Percentiles rank a stretch among this genome's conserved stretches.
phyloP scores from a whole-genome alignment of 495 filamentous ascomycete genomes.

The Pseudomonodictys pantanalensis region DNA sequence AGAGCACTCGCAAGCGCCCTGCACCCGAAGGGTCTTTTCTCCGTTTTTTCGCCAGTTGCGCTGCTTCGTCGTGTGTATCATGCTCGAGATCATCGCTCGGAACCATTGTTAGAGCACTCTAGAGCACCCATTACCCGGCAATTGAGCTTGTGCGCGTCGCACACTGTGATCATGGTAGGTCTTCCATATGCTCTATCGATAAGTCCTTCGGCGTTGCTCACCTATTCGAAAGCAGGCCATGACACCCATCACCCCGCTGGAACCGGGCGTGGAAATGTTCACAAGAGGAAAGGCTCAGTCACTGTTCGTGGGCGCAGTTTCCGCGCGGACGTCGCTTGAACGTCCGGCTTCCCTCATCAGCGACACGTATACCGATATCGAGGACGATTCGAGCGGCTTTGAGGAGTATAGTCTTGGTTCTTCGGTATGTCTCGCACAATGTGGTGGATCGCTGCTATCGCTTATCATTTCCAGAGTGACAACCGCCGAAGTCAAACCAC shows the following conservation, averaged over 20 bases:
- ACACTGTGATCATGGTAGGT: slow-evolving; percentile 31
- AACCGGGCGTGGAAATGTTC: slow-evolving; percentile 53
- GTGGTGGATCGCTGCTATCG: not conserved
- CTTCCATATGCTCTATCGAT: slow-evolving; percentile 6
- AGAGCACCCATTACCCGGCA: slow-evolving; percentile 2
- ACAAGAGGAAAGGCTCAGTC: slow-evolving; percentile 37
- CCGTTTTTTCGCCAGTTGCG: slow-evolving; percentile 24
- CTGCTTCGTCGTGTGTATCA: slow-evolving; percentile 26
- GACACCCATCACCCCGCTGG: slow-evolving; percentile 41
- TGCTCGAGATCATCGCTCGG: slow-evolving; percentile 14
- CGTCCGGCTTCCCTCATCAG: slow-evolving; percentile 63
- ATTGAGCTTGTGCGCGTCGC: slow-evolving; percentile 1
- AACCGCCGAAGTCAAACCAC: slow-evolving; percentile 68
- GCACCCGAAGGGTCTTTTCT: slow-evolving; percentile 23
- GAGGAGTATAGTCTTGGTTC: slow-evolving; percentile 61
- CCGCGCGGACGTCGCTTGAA: slow-evolving; percentile 24
- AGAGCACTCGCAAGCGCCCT: slow-evolving; percentile 40
- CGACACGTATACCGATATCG: slow-evolving; percentile 72
- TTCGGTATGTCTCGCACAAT: slow-evolving; percentile 51
- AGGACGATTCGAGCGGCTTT: slow-evolving; percentile 58
- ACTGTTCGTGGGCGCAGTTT: slow-evolving; percentile 27
- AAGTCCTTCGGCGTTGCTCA: slow-evolving; percentile 5
- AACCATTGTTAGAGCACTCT: slow-evolving; percentile 12
- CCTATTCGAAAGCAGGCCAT: slow-evolving; percentile 39
- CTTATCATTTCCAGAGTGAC: slow-evolving; percentile 30